Evolutionary conservation across 768 basidiomycete species (phyloP).

Genomic region (Favolaschia claudopus): DNA sequence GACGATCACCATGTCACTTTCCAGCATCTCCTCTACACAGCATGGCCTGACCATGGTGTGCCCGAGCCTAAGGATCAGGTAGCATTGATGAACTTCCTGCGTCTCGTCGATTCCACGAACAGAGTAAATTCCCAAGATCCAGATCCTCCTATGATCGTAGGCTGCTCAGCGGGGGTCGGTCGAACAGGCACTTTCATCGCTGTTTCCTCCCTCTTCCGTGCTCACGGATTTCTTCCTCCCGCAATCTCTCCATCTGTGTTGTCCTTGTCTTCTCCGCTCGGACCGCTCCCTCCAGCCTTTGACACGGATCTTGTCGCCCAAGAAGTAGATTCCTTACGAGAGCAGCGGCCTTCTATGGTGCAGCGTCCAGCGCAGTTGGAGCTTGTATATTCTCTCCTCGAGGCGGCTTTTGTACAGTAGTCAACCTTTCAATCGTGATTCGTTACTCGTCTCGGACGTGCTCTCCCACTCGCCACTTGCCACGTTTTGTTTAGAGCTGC

Average conservation of each 20-base stretch:
- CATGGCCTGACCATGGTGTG: conserved; percentile 91
- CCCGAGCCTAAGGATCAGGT: conserved; percentile 65
- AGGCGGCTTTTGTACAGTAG: conserved; percentile 34
- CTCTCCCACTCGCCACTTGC: too few species aligned
- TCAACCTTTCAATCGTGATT: too few species aligned
- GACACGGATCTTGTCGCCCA: conserved; percentile 65
- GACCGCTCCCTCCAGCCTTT: conserved; percentile 57
- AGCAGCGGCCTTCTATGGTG: conserved; percentile 87
- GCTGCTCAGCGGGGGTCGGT: conserved; percentile 90
- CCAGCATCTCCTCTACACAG: conserved; percentile 74
- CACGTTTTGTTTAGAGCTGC: too few species aligned
- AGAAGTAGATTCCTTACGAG: conserved; percentile 80
- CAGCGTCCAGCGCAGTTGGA: conserved; percentile 71
- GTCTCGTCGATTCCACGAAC: conserved; percentile 71
- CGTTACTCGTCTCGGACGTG: too few species aligned
- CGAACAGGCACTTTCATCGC: conserved; percentile 89
- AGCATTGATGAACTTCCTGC: conserved; percentile 67
- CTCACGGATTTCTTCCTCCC: conserved; percentile 54
- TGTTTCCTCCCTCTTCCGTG: conserved; percentile 78
- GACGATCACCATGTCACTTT: conserved; percentile 55
- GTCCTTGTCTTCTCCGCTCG: conserved; percentile 59
- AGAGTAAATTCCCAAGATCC: conserved; percentile 55
- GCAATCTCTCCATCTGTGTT: conserved; percentile 41
- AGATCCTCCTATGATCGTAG: conserved; percentile 81
- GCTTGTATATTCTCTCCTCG: conserved; percentile 70